Evolutionary conservation across 495 filamentous ascomycete genomes (phyloP), one percentile per base, ranked within the genome.

Genomic region (Podospora tetraspora): DNA sequence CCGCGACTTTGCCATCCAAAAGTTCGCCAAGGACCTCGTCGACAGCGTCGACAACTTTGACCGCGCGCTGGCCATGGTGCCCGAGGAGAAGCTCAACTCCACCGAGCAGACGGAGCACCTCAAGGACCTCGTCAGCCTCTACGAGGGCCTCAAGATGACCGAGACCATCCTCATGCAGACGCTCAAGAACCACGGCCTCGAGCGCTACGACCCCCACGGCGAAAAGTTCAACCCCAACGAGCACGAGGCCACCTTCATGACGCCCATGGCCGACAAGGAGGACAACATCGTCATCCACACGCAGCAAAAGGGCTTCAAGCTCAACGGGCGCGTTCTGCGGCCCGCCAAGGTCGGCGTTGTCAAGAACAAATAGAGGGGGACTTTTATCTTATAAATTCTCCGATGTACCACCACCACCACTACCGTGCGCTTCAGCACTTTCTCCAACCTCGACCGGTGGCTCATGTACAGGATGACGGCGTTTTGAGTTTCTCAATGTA

Each of bases 21-120:
- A 88, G 64, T 99, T 99, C 81, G 92, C 94, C 75, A 89, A 90
- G 76, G 95, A 99, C 80, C 89, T 99, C 57, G 85, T 99, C 64
- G 95, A 98, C 73, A 89, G 85, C 74, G 88, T 99, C 77, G 95
- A 99, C 83, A 99, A 97, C 84, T 88, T 99, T 63, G 95, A 99
- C 79, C 92, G 93, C 69, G 95, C 95, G 61, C 86, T 99, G 56
- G 72, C 82, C 62, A 90, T 88, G 66, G 95, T 97, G 64, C 89
- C 92, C 57, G 74, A 85, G 58, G 89, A 91, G 27, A 89, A 90
- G 79, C 85, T 96, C 69, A 79, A 77, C 22, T 73, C 84, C 5
- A 77, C 79, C 57, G 82, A 85, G 69, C 81, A 86, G 63, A 79
- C 81, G 61, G 82, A 87, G 66, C 73, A 83, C 70, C 81, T 86